Conservation (phyloP, 352 stramenopile species). For the Phytophthora melonis region DNA sequence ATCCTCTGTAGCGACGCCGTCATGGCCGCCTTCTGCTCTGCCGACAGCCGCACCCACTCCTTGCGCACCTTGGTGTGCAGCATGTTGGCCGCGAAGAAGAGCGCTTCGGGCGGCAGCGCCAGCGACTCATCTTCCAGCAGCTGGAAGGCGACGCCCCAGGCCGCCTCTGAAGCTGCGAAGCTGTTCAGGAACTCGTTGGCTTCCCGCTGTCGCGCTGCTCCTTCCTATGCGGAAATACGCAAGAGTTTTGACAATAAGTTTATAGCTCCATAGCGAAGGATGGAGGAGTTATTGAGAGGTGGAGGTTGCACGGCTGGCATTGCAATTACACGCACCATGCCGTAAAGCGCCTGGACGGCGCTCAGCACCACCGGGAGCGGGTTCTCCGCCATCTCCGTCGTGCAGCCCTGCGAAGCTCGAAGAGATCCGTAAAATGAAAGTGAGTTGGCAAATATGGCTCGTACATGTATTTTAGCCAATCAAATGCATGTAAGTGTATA, state of each 20-base stretch:
- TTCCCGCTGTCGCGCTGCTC: constrained; percentile 64
- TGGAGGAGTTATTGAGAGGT: not conserved
- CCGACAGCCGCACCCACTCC: constrained; percentile 63
- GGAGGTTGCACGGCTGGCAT: not conserved
- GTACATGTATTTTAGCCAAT: not conserved
- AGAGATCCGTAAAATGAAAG: not conserved
- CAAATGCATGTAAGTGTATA: no score
- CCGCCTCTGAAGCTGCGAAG: constrained; percentile 59
- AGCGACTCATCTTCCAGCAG: constrained; percentile 62
- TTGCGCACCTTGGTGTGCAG: constrained; percentile 76
- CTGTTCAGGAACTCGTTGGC: constrained; percentile 74
- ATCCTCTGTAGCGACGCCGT: constrained; percentile 46
- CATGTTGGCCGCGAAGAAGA: constrained; percentile 86
- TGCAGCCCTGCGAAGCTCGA: not conserved
- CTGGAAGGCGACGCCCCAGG: constrained; percentile 61
- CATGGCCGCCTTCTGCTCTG: constrained; percentile 47
- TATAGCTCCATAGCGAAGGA: not conserved
- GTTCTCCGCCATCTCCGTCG: constrained; percentile 30
- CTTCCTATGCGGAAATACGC: constrained; percentile 48
- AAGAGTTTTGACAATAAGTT: constrained; percentile 6
- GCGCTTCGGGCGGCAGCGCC: constrained; percentile 52
- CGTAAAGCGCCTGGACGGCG: constrained; percentile 71
- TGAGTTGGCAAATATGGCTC: not conserved
- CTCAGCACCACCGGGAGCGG: constrained; percentile 57
- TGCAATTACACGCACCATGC: constrained; percentile 49